A percentile compares a stretch with the other conserved stretches of the same genome.
Conservation (phyloP, 257 asterid species). For the Solanum arcanum region DNA sequence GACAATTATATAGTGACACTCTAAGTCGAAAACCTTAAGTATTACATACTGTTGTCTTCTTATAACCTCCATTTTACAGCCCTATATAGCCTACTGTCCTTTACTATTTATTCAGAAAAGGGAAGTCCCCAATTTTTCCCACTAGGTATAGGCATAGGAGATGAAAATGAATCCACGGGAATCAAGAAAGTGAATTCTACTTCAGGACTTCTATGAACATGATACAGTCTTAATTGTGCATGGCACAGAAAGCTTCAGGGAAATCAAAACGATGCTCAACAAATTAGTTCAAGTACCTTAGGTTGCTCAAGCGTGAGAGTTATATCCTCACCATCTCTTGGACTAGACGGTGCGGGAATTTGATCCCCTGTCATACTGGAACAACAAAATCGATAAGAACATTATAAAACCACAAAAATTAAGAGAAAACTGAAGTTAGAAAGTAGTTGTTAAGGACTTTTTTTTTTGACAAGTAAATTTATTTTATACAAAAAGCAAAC, state of each 20-base stretch:
- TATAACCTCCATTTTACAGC: not conserved
- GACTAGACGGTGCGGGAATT: slow-evolving; percentile 76
- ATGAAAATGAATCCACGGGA: not conserved
- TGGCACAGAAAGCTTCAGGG: not conserved
- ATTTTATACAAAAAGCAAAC: not conserved
- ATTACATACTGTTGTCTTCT: not conserved
- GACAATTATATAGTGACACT: not conserved
- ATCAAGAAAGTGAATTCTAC: not conserved
- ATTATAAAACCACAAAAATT: slow-evolving; percentile 77
- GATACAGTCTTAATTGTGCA: not conserved
- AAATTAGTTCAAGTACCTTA: slow-evolving; percentile 35
- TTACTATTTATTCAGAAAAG: not conserved
- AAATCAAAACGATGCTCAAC: slow-evolving; percentile 5
- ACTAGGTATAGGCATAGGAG: not conserved
- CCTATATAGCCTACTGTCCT: not conserved
- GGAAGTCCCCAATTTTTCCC: not conserved
- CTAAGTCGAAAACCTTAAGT: not conserved
- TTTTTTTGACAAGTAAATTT: not conserved
- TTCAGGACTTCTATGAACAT: not conserved
- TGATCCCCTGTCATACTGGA: slow-evolving; percentile 94
- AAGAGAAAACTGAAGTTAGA: not conserved
- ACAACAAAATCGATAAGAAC: slow-evolving; percentile 22
- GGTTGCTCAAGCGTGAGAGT: slow-evolving; percentile 46
- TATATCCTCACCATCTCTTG: slow-evolving; percentile 82
- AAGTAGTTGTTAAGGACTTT: not conserved